Evolutionary conservation across 441 rosid genomes (phyloP).

Genomic region (Bocquillonia castaneifolia): DNA sequence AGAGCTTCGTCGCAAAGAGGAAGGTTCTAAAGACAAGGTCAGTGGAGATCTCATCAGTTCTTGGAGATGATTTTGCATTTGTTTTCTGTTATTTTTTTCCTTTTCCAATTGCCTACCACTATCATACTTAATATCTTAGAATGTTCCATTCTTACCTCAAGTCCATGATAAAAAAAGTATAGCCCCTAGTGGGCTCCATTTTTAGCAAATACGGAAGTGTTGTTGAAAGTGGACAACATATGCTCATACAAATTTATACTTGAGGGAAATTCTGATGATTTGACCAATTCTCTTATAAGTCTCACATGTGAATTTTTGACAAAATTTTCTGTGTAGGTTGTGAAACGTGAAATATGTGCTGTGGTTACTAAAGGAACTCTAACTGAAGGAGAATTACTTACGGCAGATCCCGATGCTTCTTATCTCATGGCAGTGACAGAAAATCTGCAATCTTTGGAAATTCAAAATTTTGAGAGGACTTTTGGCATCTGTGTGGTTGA

Average conservation of each 20-base stretch:
- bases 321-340: conserved; percentile 57
- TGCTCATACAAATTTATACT: not conserved
- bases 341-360: conserved; percentile 96
- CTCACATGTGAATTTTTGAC: conserved; percentile 27
- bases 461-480: conserved; percentile 38
- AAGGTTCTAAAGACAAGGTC: conserved; percentile 93
- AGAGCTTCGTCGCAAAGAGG: conserved; percentile 85
- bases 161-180: conserved; percentile 14
- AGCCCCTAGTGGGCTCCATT: not conserved
- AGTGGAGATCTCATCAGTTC: conserved; percentile 22
- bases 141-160: not conserved
- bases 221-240: not conserved
- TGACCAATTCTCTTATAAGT: not conserved
- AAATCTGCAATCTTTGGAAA: conserved; percentile 32
- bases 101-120: conserved; percentile 10
- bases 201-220: not conserved
- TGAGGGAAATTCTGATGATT: not conserved
- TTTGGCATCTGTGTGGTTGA: conserved; percentile 89
- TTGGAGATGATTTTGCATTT: conserved; percentile 1
- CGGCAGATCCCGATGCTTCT: conserved; percentile 87
- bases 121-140: conserved; percentile 4
- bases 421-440: conserved; percentile 85
- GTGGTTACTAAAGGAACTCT: conserved; percentile 91
- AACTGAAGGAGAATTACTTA: conserved; percentile 83
- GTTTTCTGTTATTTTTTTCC: not conserved